phyloP scores from a whole-genome alignment of 176 grass and related monocot genomes.

The Saccharum spontaneum region DNA sequence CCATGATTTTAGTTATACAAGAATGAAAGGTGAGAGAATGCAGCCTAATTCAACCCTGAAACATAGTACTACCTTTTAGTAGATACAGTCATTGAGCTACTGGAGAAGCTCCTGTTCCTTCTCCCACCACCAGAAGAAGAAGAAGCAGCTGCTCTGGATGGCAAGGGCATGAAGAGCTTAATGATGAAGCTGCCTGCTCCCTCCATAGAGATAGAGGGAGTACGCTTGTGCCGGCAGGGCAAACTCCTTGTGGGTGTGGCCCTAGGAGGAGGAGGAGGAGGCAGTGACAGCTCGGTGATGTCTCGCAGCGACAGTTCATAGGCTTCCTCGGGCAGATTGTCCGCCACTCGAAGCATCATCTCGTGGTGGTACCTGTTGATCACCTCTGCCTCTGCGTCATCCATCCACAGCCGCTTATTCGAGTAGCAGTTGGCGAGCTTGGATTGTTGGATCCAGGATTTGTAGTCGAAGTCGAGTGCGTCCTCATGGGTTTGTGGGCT shows the following conservation, averaged over 20 bases:
- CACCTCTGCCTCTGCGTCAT: neutral
- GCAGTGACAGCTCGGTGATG: conserved; percentile 29
- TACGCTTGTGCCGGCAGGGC: neutral
- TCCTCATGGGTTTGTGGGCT: conserved; percentile 20
- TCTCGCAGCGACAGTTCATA: conserved; percentile 49
- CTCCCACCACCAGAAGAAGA: too few relatives aligned
- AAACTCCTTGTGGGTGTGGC: neutral
- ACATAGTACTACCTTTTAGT: conserved; percentile 14
- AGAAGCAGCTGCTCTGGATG: neutral
- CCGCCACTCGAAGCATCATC: neutral
- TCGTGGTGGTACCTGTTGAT: neutral
- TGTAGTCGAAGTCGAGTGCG: conserved; percentile 30
- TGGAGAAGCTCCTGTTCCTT: too few relatives aligned
- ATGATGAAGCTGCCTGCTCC: conserved; percentile 27
- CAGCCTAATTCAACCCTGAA: neutral
- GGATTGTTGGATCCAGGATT: conserved; percentile 33
- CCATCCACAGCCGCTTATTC: neutral
- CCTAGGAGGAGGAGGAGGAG: neutral
- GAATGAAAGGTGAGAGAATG: too few relatives aligned
- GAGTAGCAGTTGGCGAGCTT: conserved; percentile 10
- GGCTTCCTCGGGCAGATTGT: conserved; percentile 23
- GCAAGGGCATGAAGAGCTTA: conserved; percentile 34
- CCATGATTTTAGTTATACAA: too few relatives aligned
- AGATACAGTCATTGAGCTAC: neutral
- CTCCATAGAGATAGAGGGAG: neutral